These are phyloP conservation scores for Erigeron philadelphicus DNA, from an alignment of 140 eudicot genomes.

Conservation along the genomic window DNA sequence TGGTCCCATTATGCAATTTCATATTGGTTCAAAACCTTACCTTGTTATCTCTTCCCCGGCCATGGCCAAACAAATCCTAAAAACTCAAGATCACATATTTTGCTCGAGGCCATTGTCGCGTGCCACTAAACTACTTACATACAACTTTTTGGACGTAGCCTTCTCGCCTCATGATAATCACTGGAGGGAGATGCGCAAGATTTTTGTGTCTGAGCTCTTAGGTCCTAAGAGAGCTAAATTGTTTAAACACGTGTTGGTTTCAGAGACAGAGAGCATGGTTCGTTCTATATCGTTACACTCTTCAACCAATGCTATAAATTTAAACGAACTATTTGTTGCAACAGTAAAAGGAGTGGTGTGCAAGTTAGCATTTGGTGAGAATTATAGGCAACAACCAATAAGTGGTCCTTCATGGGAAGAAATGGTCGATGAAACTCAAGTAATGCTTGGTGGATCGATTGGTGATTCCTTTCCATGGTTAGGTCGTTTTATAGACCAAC, in stretches of 20 bases:
- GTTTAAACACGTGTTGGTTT: slow-evolving; percentile 15
- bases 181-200: slow-evolving; percentile 20
- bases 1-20: too few relatives aligned
- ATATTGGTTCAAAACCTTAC: too few relatives aligned
- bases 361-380: slow-evolving; percentile 35
- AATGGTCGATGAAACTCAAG: slow-evolving; percentile 5
- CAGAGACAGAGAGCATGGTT: not conserved
- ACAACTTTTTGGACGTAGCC: slow-evolving; percentile 7
- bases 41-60: too few relatives aligned
- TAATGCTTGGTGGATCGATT: slow-evolving; percentile 15
- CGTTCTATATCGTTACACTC: not conserved
- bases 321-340: slow-evolving; percentile 2
- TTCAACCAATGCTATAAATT: not conserved
- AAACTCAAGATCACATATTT: too few relatives aligned
- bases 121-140: not conserved
- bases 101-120: too few relatives aligned
- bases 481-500: too few relatives aligned
- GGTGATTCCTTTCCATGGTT: slow-evolving; percentile 3
- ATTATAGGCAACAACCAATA: slow-evolving; percentile 10
- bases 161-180: slow-evolving; percentile 12
- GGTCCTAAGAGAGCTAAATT: slow-evolving; percentile 26
- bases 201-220: slow-evolving; percentile 30
- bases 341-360: slow-evolving; percentile 15
- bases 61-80: too few relatives aligned
- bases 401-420: slow-evolving; percentile 14